Evolutionary conservation across 2,329 filamentous ascomycete genomes (phyloP), one percentile per base, ranked within the genome.

Genomic region (Penicillium sp.): DNA sequence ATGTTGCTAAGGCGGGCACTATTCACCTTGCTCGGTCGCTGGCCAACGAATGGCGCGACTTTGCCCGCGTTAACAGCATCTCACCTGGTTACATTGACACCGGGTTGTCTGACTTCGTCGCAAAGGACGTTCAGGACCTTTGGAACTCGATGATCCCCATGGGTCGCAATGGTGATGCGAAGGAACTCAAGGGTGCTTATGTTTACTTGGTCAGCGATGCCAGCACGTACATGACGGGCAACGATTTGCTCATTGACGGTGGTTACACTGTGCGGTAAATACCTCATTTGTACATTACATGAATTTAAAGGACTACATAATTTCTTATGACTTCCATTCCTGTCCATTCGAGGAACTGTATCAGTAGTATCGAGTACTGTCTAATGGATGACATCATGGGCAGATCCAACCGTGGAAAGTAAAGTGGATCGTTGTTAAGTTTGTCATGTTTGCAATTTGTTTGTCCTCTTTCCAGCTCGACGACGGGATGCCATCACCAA

Each of bases 11-110:
- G 78, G 84, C 86, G 39, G 85, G 84, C 57, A 85, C 82, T 67
- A 86, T 87, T 63, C 84, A 87, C 71, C 68, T 87, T 72, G 83
- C 84, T 48, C 76, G 76, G 58, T 86, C 83, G 42, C 76, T 88
- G 55, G 85, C 86, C 65, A 87, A 86, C 70, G 86, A 88, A 73
- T 88, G 86, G 86, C 78, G 83, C 55, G 84, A 85, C 70, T 87
- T 87, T 71, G 85, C 85, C 45, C 81, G 85, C 63, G 85, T 86
- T 65, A 88, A 88, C 78, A 81, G 78, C 70, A 84, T 88, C 71
- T 86, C 84, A 4, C 85, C 85, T 6, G 85, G 85, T 50, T 87
- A 87, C 75, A 87, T 87, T 65, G 84, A 86, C 72, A 88, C 85
- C 23, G 85, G 84, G 58, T 75, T 87, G 50, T 84, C 81, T 57